Conservation (phyloP, 352 stramenopile genomes). For the Phytophthora fragariaefolia region DNA sequence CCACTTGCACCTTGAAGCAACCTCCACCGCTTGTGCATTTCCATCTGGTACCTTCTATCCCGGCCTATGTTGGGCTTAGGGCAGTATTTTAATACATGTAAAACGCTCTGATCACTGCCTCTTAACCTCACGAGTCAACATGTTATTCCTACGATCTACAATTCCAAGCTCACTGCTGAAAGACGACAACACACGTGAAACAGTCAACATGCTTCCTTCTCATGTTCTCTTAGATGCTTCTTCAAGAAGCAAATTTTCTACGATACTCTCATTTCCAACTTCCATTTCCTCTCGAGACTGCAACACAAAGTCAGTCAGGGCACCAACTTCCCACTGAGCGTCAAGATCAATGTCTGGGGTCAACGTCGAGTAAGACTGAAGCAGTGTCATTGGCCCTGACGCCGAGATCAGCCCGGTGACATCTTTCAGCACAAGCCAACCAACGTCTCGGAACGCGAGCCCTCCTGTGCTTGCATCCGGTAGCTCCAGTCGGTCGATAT, state of each 20-base stretch:
- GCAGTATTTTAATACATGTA: too few relatives aligned
- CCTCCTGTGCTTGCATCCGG: conserved; percentile 13
- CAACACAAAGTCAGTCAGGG: conserved; percentile 51
- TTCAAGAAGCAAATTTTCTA: conserved; percentile 34
- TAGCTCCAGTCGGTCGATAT: conserved; percentile 42
- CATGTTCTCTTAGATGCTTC: conserved; percentile 13
- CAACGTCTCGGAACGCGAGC: conserved; percentile 38
- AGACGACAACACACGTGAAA: background rate
- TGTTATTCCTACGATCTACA: too few relatives aligned
- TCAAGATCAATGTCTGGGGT: conserved; percentile 32
- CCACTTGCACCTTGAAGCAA: too few relatives aligned
- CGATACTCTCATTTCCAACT: conserved; percentile 20
- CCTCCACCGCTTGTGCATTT: too few relatives aligned
- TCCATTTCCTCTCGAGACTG: conserved; percentile 28
- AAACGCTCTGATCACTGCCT: too few relatives aligned
- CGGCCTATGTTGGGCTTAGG: too few relatives aligned
- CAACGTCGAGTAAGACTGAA: conserved; percentile 33
- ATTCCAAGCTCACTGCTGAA: background rate
- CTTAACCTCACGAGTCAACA: too few relatives aligned
- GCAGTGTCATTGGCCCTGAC: conserved; percentile 13
- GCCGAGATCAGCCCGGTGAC: background rate
- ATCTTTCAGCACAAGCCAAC: conserved; percentile 38
- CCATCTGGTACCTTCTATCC: too few relatives aligned
- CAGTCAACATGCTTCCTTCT: background rate
- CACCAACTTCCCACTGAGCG: conserved; percentile 34